Base-by-base conservation (phyloP, 345 rosid species). In the Euphorbia pulcherrima region DNA sequence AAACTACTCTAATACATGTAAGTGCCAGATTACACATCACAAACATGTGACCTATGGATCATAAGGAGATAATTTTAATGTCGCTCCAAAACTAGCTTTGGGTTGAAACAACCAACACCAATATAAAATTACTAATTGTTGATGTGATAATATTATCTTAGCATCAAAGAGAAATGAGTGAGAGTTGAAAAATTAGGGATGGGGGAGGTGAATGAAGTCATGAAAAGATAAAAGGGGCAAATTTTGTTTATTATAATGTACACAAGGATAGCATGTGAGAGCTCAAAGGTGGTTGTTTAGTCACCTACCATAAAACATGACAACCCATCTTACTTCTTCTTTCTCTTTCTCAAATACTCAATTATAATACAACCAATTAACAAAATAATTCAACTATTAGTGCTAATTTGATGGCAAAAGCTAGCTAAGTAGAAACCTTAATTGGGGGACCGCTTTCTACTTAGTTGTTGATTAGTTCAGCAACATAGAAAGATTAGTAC, bases 291-390 rank as follows among this genome's bases (percentile, higher is more conserved):
- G 81, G 83, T 78, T 84, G 81, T 80, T 78, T 80, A 72, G 84
- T 82, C 88, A 84, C 84, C 82, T 68, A 80, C 79, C 85, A 79
- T 76, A 74, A 56, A 74, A 68, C 80, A 75, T 58, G 85, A 82
- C 84, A 80, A 74, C 82, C 62, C 78, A 80, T 81, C 85, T 75
- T 73, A 68, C 74, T 75, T 65, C 62, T 57, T 39, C 68, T 77
- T 33, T 37, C 65, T 28, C 62, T 37, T 35, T 56, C 53, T 27
- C 37, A 33, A 5, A 30, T 47, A 37, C 44, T 18, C 59, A 37
- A 23, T 17, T 10, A 14, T 0, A 8, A 52, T n/a, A 13, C 23
- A 52, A 52, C 27, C 0, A 53, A 21, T 21, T 27, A 33, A 33
- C 37, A 33, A 33, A 7, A 33, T 33, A 2, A 27, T 27, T 52